phyloP scores from a whole-genome alignment of 164 flowering plant genomes.

The Vitis labrusca region DNA sequence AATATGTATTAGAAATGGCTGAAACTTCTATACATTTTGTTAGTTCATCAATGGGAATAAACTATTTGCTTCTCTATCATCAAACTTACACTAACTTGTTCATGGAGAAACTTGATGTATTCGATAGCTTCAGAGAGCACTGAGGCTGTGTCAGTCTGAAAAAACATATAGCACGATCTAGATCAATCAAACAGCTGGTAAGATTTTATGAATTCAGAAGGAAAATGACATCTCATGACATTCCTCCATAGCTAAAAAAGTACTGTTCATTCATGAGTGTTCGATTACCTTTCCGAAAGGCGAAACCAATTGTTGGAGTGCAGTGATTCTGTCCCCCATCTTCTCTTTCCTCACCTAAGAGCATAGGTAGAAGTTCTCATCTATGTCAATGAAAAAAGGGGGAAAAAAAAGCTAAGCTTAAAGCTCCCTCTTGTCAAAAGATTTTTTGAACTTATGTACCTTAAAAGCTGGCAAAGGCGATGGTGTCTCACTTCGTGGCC shows the following conservation, averaged over 20 bases:
- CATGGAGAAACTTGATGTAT: slow-evolving; percentile 85
- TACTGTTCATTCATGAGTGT: slow-evolving; percentile 1
- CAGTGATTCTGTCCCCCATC: slow-evolving; percentile 98
- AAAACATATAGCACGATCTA: not conserved
- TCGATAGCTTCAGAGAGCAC: slow-evolving; percentile 82
- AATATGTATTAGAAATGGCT: not conserved
- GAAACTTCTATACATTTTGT: not conserved
- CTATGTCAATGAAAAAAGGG: not conserved
- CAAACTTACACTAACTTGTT: slow-evolving; percentile 70
- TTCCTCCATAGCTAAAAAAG: no score
- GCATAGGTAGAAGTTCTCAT: slow-evolving; percentile 10
- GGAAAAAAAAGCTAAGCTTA: not conserved
- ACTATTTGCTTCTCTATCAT: no score
- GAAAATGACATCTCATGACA: slow-evolving; percentile 2
- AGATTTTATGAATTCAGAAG: slow-evolving; percentile 1
- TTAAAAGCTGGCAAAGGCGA: slow-evolving; percentile 84
- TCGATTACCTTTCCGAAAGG: slow-evolving; percentile 93
- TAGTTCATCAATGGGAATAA: not conserved
- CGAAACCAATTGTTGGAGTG: slow-evolving; percentile 98
- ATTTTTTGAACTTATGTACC: slow-evolving; percentile 32
- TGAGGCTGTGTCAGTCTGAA: slow-evolving; percentile 62
- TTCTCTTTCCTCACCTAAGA: slow-evolving; percentile 92
- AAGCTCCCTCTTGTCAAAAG: slow-evolving; percentile 10
- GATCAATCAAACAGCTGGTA: not conserved
- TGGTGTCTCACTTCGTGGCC: slow-evolving; percentile 64